Percentiles rank a stretch among this genome's conserved stretches.
These are phyloP conservation scores for Cryptococcus sp. DNA, from an alignment of 1,284 basidiomycete species.

Conservation along the genomic window DNA sequence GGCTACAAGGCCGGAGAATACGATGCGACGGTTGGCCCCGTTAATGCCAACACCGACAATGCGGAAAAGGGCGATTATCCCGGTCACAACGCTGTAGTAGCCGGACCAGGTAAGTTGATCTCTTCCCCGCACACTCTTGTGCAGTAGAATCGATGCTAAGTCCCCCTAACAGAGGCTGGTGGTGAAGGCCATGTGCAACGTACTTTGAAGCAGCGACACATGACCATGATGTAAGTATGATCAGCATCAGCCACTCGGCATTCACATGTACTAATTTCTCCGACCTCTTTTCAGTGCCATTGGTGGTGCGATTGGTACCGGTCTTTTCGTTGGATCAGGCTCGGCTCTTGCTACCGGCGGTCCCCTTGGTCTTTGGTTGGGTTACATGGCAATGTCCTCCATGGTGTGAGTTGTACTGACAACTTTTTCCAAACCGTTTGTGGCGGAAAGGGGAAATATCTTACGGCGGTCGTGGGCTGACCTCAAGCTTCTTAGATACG, in stretches of 20 bases:
- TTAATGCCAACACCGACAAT: conserved; percentile 8
- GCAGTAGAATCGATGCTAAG: conserved; percentile 7
- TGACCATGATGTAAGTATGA: conserved; percentile 51
- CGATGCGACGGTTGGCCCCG: not conserved
- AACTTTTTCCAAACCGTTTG: no score
- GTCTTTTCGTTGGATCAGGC: conserved; percentile 58
- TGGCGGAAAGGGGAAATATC: no score
- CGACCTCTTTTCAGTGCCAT: not conserved
- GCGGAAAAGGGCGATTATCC: conserved; percentile 20
- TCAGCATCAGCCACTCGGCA: conserved; percentile 51
- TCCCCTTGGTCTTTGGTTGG: conserved; percentile 54
- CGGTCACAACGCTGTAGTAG: conserved; percentile 17
- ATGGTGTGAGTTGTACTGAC: conserved; percentile 37
- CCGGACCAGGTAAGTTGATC: conserved; percentile 17
- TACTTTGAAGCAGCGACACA: conserved; percentile 50
- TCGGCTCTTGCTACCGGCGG: conserved; percentile 55
- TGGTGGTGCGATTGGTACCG: conserved; percentile 43
- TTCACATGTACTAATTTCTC: not conserved
- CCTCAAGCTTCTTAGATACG: conserved; percentile 22
- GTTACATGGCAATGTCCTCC: conserved; percentile 49
- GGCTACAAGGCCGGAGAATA: not conserved
- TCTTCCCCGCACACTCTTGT: not conserved
- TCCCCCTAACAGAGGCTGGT: not conserved
- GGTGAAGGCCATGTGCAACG: conserved; percentile 39
- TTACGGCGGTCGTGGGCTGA: not conserved